phyloP scores from a whole-genome alignment of 306 rosid genomes.

The Acacia crassicarpa region DNA sequence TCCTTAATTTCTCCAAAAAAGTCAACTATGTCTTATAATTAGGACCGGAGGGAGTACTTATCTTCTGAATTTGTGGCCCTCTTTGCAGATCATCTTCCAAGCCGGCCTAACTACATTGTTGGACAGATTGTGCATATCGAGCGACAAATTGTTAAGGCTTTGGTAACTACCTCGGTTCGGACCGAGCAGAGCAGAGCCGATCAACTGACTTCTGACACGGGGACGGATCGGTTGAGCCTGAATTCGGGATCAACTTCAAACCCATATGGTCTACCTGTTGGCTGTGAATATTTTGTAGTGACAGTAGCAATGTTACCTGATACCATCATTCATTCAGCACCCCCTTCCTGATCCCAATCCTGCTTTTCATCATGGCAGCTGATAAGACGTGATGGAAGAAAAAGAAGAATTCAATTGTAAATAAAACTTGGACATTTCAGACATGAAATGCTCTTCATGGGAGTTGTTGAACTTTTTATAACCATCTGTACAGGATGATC shows the following conservation, averaged over 20 bases:
- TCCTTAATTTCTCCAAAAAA: too few species aligned
- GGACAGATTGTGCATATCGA: constrained; percentile 99
- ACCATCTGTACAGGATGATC: constrained; percentile 60
- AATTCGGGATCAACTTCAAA: constrained; percentile 88
- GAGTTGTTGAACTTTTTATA: constrained; percentile 48
- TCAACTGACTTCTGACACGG: constrained; percentile 49
- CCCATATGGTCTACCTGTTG: constrained; percentile 90
- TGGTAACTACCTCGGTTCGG: constrained; percentile 27
- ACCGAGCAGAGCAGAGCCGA: constrained; percentile 50
- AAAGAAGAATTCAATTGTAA: constrained; percentile 63
- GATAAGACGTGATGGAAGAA: constrained; percentile 84
- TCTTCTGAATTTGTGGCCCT: constrained; percentile 91
- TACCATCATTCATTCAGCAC: constrained; percentile 78
- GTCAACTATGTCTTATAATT: too few species aligned
- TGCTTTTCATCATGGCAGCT: constrained; percentile 63
- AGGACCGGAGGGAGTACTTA: too few species aligned
- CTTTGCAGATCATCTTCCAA: constrained; percentile 75
- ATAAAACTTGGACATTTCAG: constrained; percentile 49
- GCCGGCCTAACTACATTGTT: constrained; percentile 85
- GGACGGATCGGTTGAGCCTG: constrained; percentile 75
- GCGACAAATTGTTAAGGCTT: constrained; percentile 70
- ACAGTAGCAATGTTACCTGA: constrained; percentile 98
- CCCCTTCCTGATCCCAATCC: constrained; percentile 98
- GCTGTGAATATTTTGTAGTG: constrained; percentile 94
- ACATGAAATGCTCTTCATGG: constrained; percentile 47